Evolutionary conservation across 1,284 basidiomycete species (phyloP), one percentile per base, ranked within the genome.

Genomic region (Inonotus hispidus): DNA sequence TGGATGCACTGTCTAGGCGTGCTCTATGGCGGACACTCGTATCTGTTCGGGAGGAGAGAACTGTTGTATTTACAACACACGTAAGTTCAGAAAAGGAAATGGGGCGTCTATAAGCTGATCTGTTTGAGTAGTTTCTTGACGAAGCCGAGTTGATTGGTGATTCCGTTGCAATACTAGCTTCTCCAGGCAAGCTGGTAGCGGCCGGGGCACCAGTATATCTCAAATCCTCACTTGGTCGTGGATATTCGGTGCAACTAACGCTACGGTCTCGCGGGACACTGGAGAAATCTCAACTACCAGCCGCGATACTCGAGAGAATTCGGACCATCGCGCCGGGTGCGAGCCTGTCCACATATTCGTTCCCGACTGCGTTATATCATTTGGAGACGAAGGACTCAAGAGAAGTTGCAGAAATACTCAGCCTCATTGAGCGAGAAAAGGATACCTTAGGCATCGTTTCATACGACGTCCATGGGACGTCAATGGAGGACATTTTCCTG

Each of bases 401-500:
- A 0, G 69, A 74, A 0, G 83, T 91, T 0, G 79, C 82, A 45
- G 70, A 74, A 37, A 81, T 88, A 4, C 77, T 92, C 16, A 74
- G 79, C 37, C 61, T 82, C 0, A 71, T 92, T 0, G 83, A 88
- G 38, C 64, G 71, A 1, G 74, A 80, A 23, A 76, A 74, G 60
- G 65, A 54, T 2, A 59, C 66, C 1, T 74, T 77, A 27, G 65
- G 69, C 5, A 74, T 90, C 19, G 65, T 67, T 0, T 80, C 79
- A 0, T 90, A 88, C 68, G 86, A 91, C 55, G 77, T 92, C 7
- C 73, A 85, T 21, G 85, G 85, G 2, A 85, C 89, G 1, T 84
- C 88, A 4, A 87, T 93, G 55, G 90, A 92, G 68, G 87, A 90
- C 60, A 87, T 93, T 45, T 93, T 93, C 74, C 75, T 93, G 7